Evolutionary conservation across 2,329 filamentous ascomycete genomes (phyloP).

Genomic region (Cladophialophora exuberans): DNA sequence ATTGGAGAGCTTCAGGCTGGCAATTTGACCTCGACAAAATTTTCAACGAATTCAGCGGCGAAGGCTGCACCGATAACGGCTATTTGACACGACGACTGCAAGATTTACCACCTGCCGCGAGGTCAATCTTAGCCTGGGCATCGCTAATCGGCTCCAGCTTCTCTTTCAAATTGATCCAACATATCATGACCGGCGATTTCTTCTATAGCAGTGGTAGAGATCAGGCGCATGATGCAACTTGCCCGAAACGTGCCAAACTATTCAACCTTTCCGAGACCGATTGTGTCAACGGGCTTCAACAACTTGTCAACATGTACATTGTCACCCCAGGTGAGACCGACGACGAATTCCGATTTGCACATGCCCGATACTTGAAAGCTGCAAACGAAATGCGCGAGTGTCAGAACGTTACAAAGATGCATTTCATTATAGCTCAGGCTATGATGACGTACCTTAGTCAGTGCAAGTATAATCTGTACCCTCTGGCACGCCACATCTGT

Average conservation of each 20-base stretch:
- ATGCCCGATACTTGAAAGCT: slow-evolving; percentile 83
- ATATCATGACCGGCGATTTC: slow-evolving; percentile 75
- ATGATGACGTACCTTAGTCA: slow-evolving; percentile 71
- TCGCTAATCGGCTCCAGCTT: slow-evolving; percentile 81
- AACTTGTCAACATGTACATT: slow-evolving; percentile 77
- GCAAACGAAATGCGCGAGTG: slow-evolving; percentile 71
- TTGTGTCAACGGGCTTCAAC: slow-evolving; percentile 77
- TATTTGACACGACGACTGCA: slow-evolving; percentile 79
- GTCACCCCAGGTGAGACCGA: slow-evolving; percentile 81
- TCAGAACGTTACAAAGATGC: slow-evolving; percentile 74
- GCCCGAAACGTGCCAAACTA: slow-evolving; percentile 48
- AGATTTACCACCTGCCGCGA: slow-evolving; percentile 74
- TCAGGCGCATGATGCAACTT: slow-evolving; percentile 41
- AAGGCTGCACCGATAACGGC: slow-evolving; percentile 77
- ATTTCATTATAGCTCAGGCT: slow-evolving; percentile 83
- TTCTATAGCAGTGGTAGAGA: slow-evolving; percentile 53
- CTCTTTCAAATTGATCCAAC: slow-evolving; percentile 78
- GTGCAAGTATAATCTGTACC: slow-evolving; percentile 68
- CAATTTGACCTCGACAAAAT: slow-evolving; percentile 82
- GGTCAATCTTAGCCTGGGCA: slow-evolving; percentile 83
- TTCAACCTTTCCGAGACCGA: slow-evolving; percentile 67
- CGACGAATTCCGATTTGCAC: slow-evolving; percentile 83
- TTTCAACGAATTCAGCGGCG: slow-evolving; percentile 82
- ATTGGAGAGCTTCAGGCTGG: slow-evolving; percentile 82
- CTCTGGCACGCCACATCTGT: slow-evolving; percentile 79